These are phyloP conservation scores for Dunaliella primolecta DNA, from an alignment of 139 green algal species.

Conservation along the genomic window DNA sequence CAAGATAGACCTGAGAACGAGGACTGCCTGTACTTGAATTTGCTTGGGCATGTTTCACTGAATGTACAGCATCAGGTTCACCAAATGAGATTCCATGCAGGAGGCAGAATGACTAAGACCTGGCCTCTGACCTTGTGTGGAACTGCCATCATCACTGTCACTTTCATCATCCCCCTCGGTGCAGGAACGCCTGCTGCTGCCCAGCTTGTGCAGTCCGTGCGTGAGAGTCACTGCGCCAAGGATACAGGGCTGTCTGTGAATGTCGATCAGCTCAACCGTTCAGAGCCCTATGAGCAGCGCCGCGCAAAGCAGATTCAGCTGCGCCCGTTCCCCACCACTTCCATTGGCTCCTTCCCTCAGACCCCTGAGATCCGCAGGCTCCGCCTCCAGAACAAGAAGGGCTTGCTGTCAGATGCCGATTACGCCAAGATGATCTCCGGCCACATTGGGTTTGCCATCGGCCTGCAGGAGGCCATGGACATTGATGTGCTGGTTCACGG, in stretches of 20 bases:
- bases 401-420: slow-evolving; percentile 46
- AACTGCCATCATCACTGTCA: too few relatives aligned
- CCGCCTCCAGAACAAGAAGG: slow-evolving; percentile 62
- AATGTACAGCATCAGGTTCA: too few relatives aligned
- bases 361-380: slow-evolving; percentile 55
- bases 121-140: too few relatives aligned
- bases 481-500: slow-evolving; percentile 92
- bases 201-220: not conserved
- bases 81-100: too few relatives aligned
- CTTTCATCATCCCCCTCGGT: too few relatives aligned
- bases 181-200: not conserved
- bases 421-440: slow-evolving; percentile 65
- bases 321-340: slow-evolving; percentile 79
- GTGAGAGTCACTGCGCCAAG: not conserved
- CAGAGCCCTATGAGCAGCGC: slow-evolving; percentile 51
- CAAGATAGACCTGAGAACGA: too few relatives aligned
- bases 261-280: slow-evolving; percentile 39
- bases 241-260: slow-evolving; percentile 16
- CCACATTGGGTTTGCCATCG: slow-evolving; percentile 44
- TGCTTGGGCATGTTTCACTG: too few relatives aligned
- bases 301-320: slow-evolving; percentile 59
- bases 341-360: slow-evolving; percentile 90
- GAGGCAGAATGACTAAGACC: too few relatives aligned
- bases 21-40: too few relatives aligned
- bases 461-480: slow-evolving; percentile 70